These are phyloP conservation scores for Xerocomus amazonicus DNA, from an alignment of 1,284 basidiomycete genomes.

Conservation along the genomic window DNA sequence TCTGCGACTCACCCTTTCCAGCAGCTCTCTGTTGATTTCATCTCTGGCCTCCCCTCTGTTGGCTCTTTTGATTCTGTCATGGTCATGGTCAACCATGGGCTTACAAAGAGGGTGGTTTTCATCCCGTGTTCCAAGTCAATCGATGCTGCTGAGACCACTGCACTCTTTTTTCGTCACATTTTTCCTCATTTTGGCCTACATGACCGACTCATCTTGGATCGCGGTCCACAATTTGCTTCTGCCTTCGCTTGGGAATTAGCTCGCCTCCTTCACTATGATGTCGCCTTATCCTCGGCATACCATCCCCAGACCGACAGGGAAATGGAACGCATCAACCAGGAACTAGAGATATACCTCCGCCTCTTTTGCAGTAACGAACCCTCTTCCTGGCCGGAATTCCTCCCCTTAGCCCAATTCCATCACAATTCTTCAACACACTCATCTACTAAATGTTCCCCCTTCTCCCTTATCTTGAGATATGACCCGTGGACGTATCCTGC, in stretches of 20 bases:
- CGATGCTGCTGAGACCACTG: not conserved
- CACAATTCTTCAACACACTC: not conserved
- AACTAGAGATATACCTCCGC: not conserved
- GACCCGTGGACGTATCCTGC: too few species aligned
- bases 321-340: not conserved
- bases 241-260: not conserved
- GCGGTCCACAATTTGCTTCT: not conserved
- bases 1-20: too few species aligned
- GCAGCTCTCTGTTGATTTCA: not conserved
- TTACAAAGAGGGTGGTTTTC: not conserved
- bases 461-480: not conserved
- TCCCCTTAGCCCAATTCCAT: not conserved
- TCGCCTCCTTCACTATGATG: too few species aligned
- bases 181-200: not conserved
- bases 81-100: not conserved
- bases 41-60: not conserved
- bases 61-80: not conserved
- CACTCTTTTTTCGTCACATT: not conserved
- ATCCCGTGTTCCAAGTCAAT: not conserved
- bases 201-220: not conserved
- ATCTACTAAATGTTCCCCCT: not conserved
- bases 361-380: not conserved
- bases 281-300: too few species aligned
- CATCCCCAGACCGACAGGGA: not conserved
- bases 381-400: not conserved